These are phyloP conservation scores for Microcos paniculata DNA, from an alignment of 345 rosid genomes.

Conservation along the genomic window DNA sequence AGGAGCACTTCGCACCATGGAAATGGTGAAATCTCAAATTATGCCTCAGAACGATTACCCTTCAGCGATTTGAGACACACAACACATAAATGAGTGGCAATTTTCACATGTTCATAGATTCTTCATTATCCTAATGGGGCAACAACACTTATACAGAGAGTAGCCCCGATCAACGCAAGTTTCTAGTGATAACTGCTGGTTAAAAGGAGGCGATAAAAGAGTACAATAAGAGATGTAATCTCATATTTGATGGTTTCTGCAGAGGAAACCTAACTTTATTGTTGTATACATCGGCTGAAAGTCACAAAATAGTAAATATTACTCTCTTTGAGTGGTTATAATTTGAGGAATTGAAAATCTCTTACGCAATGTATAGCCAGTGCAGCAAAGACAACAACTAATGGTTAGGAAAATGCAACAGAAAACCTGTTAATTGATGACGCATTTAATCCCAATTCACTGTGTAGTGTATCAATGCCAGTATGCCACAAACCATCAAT, in stretches of 20 bases:
- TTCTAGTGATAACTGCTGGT: too few relatives aligned
- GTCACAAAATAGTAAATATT: background rate
- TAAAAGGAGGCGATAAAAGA: too few relatives aligned
- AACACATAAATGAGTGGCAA: conserved; percentile 64
- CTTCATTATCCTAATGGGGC: conserved; percentile 58
- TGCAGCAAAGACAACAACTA: background rate
- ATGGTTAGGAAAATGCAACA: background rate
- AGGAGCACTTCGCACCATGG: conserved; percentile 61
- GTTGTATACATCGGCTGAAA: background rate
- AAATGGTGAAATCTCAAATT: conserved; percentile 80
- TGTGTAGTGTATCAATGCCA: too few relatives aligned
- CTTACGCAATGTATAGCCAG: background rate
- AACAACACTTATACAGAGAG: conserved; percentile 36
- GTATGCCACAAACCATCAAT: background rate
- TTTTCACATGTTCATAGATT: conserved; percentile 75
- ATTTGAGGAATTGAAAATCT: background rate
- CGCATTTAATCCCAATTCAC: too few relatives aligned
- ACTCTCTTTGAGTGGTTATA: background rate
- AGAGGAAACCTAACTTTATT: background rate
- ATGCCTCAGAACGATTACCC: conserved; percentile 68
- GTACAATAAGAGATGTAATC: too few relatives aligned
- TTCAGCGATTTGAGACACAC: conserved; percentile 46
- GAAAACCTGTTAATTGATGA: background rate
- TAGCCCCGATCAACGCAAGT: conserved; percentile 34
- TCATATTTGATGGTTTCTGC: background rate